These are phyloP conservation scores for Stereocaulon alpinum DNA, from an alignment of 495 filamentous ascomycete species.

Conservation along the genomic window DNA sequence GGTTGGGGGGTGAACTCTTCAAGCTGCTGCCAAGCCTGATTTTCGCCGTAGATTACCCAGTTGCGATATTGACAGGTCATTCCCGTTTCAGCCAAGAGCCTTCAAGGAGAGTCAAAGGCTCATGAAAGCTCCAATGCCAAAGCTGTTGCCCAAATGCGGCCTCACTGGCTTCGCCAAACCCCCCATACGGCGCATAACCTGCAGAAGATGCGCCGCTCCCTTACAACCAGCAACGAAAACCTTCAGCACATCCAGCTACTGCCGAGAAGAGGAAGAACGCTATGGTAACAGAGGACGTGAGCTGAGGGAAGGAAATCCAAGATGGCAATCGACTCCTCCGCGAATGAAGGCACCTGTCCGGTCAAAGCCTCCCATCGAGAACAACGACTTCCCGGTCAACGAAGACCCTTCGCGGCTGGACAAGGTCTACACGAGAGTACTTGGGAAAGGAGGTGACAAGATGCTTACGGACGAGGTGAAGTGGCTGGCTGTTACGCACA, in stretches of 20 bases:
- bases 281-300: conserved; percentile 27
- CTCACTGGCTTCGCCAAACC: neutral
- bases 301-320: conserved; percentile 40
- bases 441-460: conserved; percentile 58
- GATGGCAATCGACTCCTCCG: conserved; percentile 76
- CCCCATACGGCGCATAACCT: neutral
- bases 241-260: conserved; percentile 8
- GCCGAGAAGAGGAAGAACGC: neutral
- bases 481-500: conserved; percentile 95
- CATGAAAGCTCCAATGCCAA: neutral
- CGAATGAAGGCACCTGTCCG: conserved; percentile 67
- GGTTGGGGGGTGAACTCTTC: too few species aligned
- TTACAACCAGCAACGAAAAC: neutral
- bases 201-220: conserved; percentile 8
- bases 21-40: neutral
- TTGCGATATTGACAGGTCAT: neutral
- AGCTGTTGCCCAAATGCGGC: neutral
- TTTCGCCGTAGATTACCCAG: conserved; percentile 4
- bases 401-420: conserved; percentile 61
- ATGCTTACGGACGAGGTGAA: conserved; percentile 82
- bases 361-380: conserved; percentile 32
- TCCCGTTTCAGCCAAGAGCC: neutral
- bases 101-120: neutral
- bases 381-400: conserved; percentile 56
- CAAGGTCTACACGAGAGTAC: conserved; percentile 56